These are phyloP conservation scores for Lonicera japonica DNA, from an alignment of 129 eudicot species.

Conservation along the genomic window DNA sequence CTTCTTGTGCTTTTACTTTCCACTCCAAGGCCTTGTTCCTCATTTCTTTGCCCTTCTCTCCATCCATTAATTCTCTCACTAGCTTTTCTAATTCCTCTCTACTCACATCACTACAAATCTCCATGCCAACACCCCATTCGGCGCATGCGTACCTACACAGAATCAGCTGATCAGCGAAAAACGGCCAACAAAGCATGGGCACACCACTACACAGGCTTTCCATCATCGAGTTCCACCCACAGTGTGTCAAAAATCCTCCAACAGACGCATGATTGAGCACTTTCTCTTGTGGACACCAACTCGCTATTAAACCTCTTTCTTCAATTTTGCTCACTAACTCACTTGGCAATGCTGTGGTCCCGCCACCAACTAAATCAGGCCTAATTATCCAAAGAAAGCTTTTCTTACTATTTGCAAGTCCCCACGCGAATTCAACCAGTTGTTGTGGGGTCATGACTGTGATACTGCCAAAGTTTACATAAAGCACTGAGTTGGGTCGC, in stretches of 20 bases:
- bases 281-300: constrained; percentile 1
- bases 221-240: neutral
- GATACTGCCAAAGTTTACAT: neutral
- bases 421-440: constrained; percentile 1
- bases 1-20: neutral
- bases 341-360: neutral
- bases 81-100: neutral
- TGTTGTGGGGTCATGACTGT: neutral
- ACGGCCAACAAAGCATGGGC: constrained; percentile 1
- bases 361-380: neutral
- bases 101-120: neutral
- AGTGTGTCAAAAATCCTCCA: neutral
- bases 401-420: neutral
- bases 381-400: neutral
- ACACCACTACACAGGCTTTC: neutral
- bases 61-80: neutral
- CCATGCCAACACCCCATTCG: neutral
- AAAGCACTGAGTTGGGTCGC: neutral
- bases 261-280: constrained; percentile 3
- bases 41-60: neutral
- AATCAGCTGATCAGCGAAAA: neutral
- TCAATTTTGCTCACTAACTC: neutral
- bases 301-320: neutral
- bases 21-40: constrained; percentile 1
- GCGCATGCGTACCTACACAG: neutral